phyloP scores from a whole-genome alignment of 2,329 filamentous ascomycete species.

The Aspergillus spinulosporus region DNA sequence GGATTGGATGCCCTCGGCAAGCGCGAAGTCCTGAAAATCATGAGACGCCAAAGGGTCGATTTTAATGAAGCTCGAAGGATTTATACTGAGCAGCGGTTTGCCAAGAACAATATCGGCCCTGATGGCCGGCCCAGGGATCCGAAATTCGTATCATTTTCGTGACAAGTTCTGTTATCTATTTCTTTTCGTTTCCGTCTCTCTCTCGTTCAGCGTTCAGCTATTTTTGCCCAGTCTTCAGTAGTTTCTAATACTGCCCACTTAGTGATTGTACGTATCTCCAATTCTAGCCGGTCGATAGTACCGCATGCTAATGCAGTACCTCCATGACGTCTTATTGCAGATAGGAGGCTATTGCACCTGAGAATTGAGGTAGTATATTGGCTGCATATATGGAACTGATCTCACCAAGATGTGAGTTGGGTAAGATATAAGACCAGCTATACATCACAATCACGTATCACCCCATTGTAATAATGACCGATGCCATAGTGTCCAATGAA shows the following conservation, averaged over 20 bases:
- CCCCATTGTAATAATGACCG: neutral
- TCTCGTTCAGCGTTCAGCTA: neutral
- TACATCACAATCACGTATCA: neutral
- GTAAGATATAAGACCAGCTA: neutral
- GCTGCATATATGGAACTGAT: neutral
- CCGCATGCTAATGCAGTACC: neutral
- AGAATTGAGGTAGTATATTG: too few species aligned
- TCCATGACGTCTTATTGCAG: neutral
- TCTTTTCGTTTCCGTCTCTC: conserved; percentile 10
- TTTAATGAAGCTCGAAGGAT: conserved; percentile 90
- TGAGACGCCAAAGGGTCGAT: conserved; percentile 77
- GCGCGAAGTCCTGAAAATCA: conserved; percentile 79
- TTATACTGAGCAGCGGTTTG: conserved; percentile 83
- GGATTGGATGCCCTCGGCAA: conserved; percentile 82
- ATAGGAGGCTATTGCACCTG: too few species aligned
- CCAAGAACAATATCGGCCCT: conserved; percentile 80
- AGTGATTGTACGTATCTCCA: neutral
- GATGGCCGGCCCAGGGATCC: conserved; percentile 88
- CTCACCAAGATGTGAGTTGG: neutral
- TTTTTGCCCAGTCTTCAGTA: neutral
- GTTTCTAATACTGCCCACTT: neutral
- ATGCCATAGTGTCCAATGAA: neutral
- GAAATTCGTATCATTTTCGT: conserved; percentile 93
- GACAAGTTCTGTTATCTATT: conserved; percentile 25
- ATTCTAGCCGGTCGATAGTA: neutral